Evolutionary conservation across 805 yeast genomes (phyloP), one percentile per base, ranked within the genome.

Genomic region (Ogataea glucozyma): DNA sequence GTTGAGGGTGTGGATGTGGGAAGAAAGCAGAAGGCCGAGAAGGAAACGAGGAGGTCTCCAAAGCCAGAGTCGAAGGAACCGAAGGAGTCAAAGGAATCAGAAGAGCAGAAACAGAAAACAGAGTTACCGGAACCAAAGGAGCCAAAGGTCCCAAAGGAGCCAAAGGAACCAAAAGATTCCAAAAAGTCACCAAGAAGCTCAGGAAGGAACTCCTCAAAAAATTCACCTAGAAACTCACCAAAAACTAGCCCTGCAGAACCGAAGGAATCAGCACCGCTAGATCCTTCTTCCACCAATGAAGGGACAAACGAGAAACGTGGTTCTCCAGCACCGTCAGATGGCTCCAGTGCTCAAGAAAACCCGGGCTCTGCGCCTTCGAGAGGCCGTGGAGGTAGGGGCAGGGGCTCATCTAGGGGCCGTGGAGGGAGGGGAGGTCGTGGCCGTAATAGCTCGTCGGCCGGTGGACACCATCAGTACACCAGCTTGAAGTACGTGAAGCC

Each of bases 401-500:
- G 21, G 16, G 35, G 20, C 22, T 16, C 24, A 31, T 31, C 21
- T n/a, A n/a, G n/a, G n/a, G n/a, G n/a, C n/a, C n/a, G n/a, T 19
- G 47, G 49, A 23, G 24, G 51, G 9, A 46, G 48, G n/a, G 32
- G 48, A 10, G 43, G 54, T 20, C 41, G 41, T 4, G 43, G 39
- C 7, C 32, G 33, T 13, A 23, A 11, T 26, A 23, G 26, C 3
- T 10, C 29, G 8, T 8, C 46, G 17, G 35, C 40, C 8, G 26
- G 33, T 4, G 23, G 21, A 12, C 46, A 37, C 24, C 47, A 45
- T 24, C 39, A 44, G 29, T 44, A 44, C 45, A 44, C 50, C 9
- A 51, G 51, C 26, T 39, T 49, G 26, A 55, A 55, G 17, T 57
- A 57, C 27, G 53, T 57, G 20, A 58, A 57, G 40, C 61, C 61